phyloP scores from a whole-genome alignment of 1,284 basidiomycete species.

The Cryptococcus maquisensis region DNA sequence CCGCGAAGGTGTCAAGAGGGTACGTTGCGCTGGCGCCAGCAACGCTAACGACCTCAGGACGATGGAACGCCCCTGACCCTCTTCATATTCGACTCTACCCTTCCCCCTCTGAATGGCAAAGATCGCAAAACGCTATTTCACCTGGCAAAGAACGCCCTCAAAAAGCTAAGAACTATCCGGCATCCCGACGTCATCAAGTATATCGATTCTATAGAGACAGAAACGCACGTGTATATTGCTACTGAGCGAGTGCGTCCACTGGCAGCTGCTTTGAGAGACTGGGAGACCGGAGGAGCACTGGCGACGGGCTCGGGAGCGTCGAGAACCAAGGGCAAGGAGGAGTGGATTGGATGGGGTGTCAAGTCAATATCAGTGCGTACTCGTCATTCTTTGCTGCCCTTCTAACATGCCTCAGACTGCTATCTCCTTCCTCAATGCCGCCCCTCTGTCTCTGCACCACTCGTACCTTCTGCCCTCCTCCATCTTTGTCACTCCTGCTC shows the following conservation, averaged over 20 bases:
- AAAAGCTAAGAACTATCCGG: constrained; percentile 83
- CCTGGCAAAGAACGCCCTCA: constrained; percentile 84
- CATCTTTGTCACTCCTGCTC: constrained; percentile 74
- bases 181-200: constrained; percentile 96
- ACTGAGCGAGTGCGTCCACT: constrained; percentile 87
- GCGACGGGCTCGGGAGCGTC: constrained; percentile 42
- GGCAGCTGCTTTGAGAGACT: constrained; percentile 60
- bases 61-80: constrained; percentile 78
- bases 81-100: constrained; percentile 75
- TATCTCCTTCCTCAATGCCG: constrained; percentile 83
- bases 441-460: constrained; percentile 81
- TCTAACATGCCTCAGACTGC: constrained; percentile 60
- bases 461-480: constrained; percentile 67
- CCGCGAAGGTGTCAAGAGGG: constrained; percentile 82
- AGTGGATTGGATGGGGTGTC: constrained; percentile 92
- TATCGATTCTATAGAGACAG: constrained; percentile 86
- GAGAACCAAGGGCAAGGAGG: constrained; percentile 59
- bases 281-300: constrained; percentile 47
- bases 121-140: constrained; percentile 62
- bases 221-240: constrained; percentile 82
- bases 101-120: constrained; percentile 46
- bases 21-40: constrained; percentile 47
- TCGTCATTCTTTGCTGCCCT: not conserved
- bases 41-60: constrained; percentile 57
- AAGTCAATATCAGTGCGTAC: constrained; percentile 76